Evolutionary conservation across 495 filamentous ascomycete species (phyloP).

Genomic region (Neurospora intermedia): DNA sequence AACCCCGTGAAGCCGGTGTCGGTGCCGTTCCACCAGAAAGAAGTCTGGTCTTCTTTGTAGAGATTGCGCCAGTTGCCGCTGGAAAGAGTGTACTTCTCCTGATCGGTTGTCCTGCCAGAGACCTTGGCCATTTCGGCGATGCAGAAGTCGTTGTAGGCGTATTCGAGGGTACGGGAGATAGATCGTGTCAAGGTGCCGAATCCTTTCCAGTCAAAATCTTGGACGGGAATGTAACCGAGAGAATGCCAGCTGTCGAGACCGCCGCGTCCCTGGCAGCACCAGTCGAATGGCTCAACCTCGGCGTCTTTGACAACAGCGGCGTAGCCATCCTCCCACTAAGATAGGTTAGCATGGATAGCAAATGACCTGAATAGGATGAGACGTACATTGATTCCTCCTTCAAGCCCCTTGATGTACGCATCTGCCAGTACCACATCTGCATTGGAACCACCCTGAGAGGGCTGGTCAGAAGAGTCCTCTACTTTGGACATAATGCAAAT

Average conservation of each 20-base stretch:
- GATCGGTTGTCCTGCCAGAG: conserved; percentile 42
- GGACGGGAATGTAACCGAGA: conserved; percentile 56
- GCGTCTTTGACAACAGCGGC: conserved; percentile 67
- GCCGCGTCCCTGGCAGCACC: conserved; percentile 60
- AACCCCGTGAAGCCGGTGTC: conserved; percentile 58
- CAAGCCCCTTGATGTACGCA: conserved; percentile 57
- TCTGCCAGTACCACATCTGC: conserved; percentile 67
- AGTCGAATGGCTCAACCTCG: conserved; percentile 60
- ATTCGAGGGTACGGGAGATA: conserved; percentile 64
- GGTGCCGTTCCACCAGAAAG: conserved; percentile 43
- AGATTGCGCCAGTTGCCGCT: conserved; percentile 60
- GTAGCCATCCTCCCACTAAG: conserved; percentile 57
- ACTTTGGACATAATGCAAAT: not conserved
- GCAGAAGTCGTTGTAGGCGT: conserved; percentile 69
- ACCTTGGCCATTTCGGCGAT: conserved; percentile 52
- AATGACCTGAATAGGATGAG: not conserved
- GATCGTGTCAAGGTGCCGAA: conserved; percentile 60
- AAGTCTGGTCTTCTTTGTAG: conserved; percentile 52
- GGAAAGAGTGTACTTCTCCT: conserved; percentile 50
- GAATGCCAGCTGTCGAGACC: conserved; percentile 58
- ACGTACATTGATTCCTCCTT: conserved; percentile 46
- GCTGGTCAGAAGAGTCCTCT: not conserved
- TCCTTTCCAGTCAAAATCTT: conserved; percentile 58
- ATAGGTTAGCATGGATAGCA: not conserved
- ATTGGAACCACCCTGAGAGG: conserved; percentile 54